These are phyloP conservation scores for Leishmania martiniquensis DNA, from an alignment of 208 protist genomes.

Conservation along the genomic window DNA sequence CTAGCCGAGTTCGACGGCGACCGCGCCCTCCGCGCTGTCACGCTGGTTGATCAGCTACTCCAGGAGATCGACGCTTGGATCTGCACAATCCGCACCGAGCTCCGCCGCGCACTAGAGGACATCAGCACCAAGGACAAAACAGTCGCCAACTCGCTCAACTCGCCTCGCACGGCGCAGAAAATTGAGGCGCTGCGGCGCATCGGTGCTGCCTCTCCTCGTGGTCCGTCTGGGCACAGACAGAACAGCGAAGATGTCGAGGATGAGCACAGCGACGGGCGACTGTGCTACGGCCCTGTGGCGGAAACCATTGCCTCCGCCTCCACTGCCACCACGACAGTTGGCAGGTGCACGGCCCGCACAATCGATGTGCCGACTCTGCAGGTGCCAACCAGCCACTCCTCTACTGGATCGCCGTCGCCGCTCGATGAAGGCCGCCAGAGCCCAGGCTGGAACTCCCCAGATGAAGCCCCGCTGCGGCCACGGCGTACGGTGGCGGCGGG, in stretches of 20 bases:
- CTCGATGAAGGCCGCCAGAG: conserved; percentile 10
- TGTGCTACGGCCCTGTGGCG: background rate
- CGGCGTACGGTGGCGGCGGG: conserved; percentile 3
- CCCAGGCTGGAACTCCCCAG: conserved; percentile 22
- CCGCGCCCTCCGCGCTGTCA: conserved; percentile 54
- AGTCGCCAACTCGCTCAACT: conserved; percentile 1
- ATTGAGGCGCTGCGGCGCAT: conserved; percentile 15
- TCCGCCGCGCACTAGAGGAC: conserved; percentile 27
- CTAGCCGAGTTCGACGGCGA: conserved; percentile 81
- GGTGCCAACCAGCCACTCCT: conserved; percentile 5
- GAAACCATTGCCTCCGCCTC: background rate
- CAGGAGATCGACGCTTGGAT: conserved; percentile 69
- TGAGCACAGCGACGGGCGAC: background rate
- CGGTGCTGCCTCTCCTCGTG: conserved; percentile 1
- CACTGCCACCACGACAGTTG: background rate
- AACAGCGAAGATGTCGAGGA: conserved; percentile 7
- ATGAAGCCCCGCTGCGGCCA: conserved; percentile 19
- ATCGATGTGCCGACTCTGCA: conserved; percentile 31
- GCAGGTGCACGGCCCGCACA: background rate
- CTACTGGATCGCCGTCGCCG: conserved; percentile 8
- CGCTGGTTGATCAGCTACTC: conserved; percentile 40
- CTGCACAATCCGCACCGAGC: conserved; percentile 29
- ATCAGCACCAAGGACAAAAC: conserved; percentile 18
- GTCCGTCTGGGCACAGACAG: conserved; percentile 1
- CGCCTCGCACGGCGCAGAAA: conserved; percentile 3